Conservation (phyloP, 2,329 filamentous ascomycete species). For the Pyricularia pennisetigena region DNA sequence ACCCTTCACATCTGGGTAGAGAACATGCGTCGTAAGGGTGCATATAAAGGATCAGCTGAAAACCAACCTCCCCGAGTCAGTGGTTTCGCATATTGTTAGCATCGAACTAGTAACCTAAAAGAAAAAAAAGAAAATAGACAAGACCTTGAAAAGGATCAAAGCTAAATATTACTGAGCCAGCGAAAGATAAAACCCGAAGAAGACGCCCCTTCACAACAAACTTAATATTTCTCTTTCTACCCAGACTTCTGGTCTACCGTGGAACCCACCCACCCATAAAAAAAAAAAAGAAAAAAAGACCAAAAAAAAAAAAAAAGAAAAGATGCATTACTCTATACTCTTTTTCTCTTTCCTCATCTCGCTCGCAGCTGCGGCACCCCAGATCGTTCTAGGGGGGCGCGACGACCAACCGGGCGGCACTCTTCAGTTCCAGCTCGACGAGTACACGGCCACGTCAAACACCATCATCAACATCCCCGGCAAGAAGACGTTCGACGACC, state of each 20-base stretch:
- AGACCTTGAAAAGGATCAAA: background rate
- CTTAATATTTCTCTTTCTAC: no score
- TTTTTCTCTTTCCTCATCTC: background rate
- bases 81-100: background rate
- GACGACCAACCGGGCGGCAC: background rate
- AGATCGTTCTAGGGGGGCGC: no score
- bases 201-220: background rate
- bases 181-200: background rate
- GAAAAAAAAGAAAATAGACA: background rate
- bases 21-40: background rate
- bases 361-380: background rate
- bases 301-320: background rate
- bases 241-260: no score
- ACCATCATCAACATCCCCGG: conserved; percentile 3
- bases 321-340: conserved; percentile 1
- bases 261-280: no score
- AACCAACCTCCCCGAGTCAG: background rate
- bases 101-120: no score
- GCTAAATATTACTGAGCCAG: background rate
- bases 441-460: conserved; percentile 4
- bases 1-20: background rate
- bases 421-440: conserved; percentile 5
- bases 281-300: background rate
- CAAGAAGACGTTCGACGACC: background rate
- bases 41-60: background rate